Evolutionary conservation across 2,329 filamentous ascomycete species (phyloP).

Genomic region (Aspergillus pseudotamarii): DNA sequence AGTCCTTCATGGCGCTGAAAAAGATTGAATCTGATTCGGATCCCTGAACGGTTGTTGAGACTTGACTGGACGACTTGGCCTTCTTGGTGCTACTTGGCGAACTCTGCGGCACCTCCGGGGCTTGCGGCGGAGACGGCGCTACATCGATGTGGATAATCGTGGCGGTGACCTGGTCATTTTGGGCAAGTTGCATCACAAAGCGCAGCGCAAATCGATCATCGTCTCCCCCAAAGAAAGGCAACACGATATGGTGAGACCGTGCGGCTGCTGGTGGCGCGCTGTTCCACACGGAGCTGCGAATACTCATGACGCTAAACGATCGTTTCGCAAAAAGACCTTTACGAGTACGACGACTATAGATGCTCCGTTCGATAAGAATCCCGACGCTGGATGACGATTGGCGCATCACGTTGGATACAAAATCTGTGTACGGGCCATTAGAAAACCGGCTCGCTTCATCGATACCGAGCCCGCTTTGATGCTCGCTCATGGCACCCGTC

Average conservation of each 20-base stretch:
- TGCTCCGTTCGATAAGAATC: conserved; percentile 76
- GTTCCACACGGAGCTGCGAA: conserved; percentile 62
- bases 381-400: conserved; percentile 69
- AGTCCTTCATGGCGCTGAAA: conserved; percentile 60
- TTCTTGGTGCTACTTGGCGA: background rate
- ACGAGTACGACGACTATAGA: conserved; percentile 43
- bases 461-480: conserved; percentile 52
- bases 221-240: conserved; percentile 80
- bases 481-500: conserved; percentile 73
- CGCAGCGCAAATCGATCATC: conserved; percentile 81
- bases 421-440: conserved; percentile 68
- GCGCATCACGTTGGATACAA: conserved; percentile 70
- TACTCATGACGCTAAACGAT: conserved; percentile 59
- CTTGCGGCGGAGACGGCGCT: conserved; percentile 11
- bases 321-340: conserved; percentile 35
- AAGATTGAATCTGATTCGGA: conserved; percentile 55
- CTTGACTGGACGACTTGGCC: conserved; percentile 8
- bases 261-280: conserved; percentile 60
- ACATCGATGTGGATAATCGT: conserved; percentile 67
- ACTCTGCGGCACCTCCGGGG: conserved; percentile 7
- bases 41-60: conserved; percentile 3
- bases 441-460: conserved; percentile 61
- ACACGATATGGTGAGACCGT: conserved; percentile 79
- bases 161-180: conserved; percentile 76
- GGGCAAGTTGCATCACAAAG: conserved; percentile 80